These are phyloP conservation scores for Bathelium albidoporum DNA, from an alignment of 495 filamentous ascomycete genomes.

Conservation along the genomic window DNA sequence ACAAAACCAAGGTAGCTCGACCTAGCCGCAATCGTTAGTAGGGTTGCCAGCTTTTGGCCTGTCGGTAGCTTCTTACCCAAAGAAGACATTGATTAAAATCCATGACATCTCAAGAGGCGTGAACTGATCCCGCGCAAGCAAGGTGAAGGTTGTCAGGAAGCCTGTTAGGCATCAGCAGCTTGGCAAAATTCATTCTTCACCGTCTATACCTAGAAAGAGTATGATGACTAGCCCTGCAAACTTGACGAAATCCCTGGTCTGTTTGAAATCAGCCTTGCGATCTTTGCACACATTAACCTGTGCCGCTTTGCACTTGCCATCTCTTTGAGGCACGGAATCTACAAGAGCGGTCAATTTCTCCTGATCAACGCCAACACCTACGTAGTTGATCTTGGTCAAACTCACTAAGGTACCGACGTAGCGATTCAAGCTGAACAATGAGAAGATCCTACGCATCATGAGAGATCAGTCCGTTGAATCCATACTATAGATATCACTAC, in stretches of 20 bases:
- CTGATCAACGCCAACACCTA: not conserved
- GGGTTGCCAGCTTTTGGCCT: not conserved
- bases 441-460: conserved; percentile 52
- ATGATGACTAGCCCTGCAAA: conserved; percentile 82
- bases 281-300: not conserved
- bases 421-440: conserved; percentile 74
- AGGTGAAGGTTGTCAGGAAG: conserved; percentile 85
- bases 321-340: conserved; percentile 79
- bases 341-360: conserved; percentile 2
- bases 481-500: conserved; percentile 3
- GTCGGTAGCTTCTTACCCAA: conserved; percentile 40
- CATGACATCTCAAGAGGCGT: conserved; percentile 69
- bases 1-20: conserved; percentile 76
- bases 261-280: conserved; percentile 8
- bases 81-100: conserved; percentile 79
- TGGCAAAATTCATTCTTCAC: not conserved
- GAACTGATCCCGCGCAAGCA: conserved; percentile 70
- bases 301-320: conserved; percentile 43
- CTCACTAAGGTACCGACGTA: conserved; percentile 76
- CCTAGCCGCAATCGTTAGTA: conserved; percentile 24
- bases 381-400: not conserved
- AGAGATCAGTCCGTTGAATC: not conserved
- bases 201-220: conserved; percentile 53
- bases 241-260: conserved; percentile 84
- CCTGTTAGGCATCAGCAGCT: conserved; percentile 37